phyloP scores from a whole-genome alignment of 805 yeast genomes.

The Torulaspora maleeae region DNA sequence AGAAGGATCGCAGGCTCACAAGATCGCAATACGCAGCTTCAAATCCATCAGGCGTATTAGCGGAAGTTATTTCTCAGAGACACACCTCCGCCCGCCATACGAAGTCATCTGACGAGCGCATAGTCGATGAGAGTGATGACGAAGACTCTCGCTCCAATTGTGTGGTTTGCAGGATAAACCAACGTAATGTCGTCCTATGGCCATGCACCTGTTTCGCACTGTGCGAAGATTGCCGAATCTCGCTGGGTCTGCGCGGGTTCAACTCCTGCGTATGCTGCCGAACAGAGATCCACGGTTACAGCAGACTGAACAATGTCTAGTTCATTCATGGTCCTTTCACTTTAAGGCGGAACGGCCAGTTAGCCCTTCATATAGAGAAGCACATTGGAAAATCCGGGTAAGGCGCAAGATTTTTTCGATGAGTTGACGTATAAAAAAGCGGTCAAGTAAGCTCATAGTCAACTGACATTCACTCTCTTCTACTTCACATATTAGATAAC shows the following conservation, averaged over 20 bases:
- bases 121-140: conserved; percentile 25
- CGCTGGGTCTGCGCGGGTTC: conserved; percentile 66
- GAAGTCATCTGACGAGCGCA: conserved; percentile 4
- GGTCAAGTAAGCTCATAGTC: no score
- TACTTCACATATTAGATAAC: conserved; percentile 5
- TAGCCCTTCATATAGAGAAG: neutral
- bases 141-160: conserved; percentile 46
- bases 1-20: conserved; percentile 30
- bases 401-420: neutral
- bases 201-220: conserved; percentile 88
- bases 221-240: conserved; percentile 77
- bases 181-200: conserved; percentile 80
- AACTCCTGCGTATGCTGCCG: conserved; percentile 85
- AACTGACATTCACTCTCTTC: neutral
- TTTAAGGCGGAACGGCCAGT: neutral
- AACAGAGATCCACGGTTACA: conserved; percentile 56
- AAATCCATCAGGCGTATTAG: conserved; percentile 31
- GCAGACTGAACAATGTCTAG: conserved; percentile 36
- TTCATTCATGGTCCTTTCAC: no score
- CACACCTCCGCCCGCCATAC: conserved; percentile 11
- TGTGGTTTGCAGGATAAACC: conserved; percentile 74
- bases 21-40: conserved; percentile 34
- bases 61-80: conserved; percentile 32
- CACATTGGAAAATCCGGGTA: neutral
- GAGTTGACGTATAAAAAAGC: neutral